These are phyloP conservation scores for Penicillium sp. DNA, from an alignment of 2,329 filamentous ascomycete species.

Conservation along the genomic window DNA sequence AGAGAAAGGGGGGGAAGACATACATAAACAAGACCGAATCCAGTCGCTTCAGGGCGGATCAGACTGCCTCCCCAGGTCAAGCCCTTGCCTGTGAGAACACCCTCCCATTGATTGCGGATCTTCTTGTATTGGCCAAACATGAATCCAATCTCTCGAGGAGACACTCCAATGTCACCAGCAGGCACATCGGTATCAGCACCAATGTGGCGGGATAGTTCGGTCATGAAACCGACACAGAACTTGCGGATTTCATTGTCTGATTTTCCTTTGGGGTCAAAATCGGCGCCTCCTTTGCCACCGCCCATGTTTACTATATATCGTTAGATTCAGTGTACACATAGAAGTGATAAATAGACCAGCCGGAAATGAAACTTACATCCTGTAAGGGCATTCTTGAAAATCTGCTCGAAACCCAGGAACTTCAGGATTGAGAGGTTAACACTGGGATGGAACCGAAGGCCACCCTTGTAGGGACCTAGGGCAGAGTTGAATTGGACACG, in stretches of 20 bases:
- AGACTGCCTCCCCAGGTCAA: conserved; percentile 86
- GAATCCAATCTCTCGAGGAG: conserved; percentile 86
- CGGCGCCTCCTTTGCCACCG: conserved; percentile 93
- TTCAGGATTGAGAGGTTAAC: conserved; percentile 70
- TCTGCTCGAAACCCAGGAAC: conserved; percentile 98
- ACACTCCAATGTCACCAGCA: conserved; percentile 94
- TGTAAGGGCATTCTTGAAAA: conserved; percentile 99
- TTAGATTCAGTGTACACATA: not conserved
- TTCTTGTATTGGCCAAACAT: conserved; percentile 92
- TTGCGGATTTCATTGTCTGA: conserved; percentile 94
- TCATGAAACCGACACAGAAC: conserved; percentile 97
- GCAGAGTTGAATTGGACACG: conserved; percentile 98
- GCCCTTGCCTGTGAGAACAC: conserved; percentile 94
- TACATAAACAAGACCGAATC: conserved; percentile 89
- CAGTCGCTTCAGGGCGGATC: conserved; percentile 95
- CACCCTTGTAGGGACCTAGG: conserved; percentile 96
- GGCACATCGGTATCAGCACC: conserved; percentile 94
- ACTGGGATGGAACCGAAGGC: conserved; percentile 87
- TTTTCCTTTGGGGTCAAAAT: conserved; percentile 99
- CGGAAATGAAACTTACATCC: conserved; percentile 62
- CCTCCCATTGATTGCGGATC: conserved; percentile 86
- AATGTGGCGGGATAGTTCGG: conserved; percentile 91
- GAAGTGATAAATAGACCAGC: not conserved
- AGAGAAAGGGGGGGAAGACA: conserved; percentile 19
- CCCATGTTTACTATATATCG: conserved; percentile 72